Evolutionary conservation across 2,329 filamentous ascomycete genomes (phyloP).

Genomic region (Juglanconis juglandina): DNA sequence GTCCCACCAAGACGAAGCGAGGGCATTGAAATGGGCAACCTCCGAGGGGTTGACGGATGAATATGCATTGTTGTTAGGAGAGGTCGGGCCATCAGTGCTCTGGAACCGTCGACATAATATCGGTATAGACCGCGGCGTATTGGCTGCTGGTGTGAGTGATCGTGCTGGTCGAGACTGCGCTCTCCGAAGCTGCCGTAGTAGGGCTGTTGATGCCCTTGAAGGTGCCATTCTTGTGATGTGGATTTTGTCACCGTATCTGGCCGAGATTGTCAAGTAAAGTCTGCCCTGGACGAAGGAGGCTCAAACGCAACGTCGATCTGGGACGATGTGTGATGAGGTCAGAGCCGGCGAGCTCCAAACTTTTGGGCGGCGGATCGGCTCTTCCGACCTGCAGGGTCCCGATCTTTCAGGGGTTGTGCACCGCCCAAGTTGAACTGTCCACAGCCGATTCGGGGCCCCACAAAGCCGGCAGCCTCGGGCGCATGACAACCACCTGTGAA

Average conservation of each 20-base stretch:
- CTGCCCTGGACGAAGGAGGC: background rate
- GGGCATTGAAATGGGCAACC: slow-evolving; percentile 88
- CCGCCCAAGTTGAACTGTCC: background rate
- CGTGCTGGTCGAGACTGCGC: background rate
- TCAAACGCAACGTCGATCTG: background rate
- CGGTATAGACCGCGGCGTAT: slow-evolving; percentile 1
- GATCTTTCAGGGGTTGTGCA: background rate
- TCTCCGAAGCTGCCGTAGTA: slow-evolving; percentile 8
- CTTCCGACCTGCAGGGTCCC: background rate
- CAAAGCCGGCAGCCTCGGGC: background rate
- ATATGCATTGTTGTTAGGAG: slow-evolving; percentile 27
- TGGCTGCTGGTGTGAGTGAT: background rate
- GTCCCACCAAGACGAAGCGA: slow-evolving; percentile 97
- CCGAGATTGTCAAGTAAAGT: background rate
- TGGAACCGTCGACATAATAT: slow-evolving; percentile 6
- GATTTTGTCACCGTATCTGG: background rate
- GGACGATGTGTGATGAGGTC: background rate
- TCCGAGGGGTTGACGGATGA: slow-evolving; percentile 84
- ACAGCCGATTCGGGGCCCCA: background rate
- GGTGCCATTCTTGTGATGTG: slow-evolving; percentile 12
- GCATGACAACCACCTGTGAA: background rate
- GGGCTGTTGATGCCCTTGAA: slow-evolving; percentile 10
- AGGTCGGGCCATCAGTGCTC: background rate
- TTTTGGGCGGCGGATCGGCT: background rate
- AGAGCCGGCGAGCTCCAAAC: background rate